Conservation (phyloP, 1,284 basidiomycete genomes). For the Rhodotorula glutinis region DNA sequence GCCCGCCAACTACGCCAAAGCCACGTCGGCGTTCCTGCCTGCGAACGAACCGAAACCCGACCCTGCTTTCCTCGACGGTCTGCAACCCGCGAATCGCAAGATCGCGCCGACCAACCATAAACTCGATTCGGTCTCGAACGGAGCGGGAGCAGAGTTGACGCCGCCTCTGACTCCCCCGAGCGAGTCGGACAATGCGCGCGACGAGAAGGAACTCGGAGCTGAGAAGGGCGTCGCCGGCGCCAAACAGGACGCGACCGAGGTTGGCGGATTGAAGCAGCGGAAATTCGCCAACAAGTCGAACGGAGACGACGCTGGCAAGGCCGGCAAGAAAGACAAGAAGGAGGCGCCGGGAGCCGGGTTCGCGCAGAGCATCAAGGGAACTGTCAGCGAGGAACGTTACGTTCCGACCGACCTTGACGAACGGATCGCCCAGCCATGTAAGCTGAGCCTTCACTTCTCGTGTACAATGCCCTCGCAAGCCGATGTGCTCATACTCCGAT, state of each 20-base stretch:
- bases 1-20: slow-evolving; percentile 20
- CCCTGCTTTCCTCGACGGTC: slow-evolving; percentile 3
- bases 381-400: slow-evolving; percentile 12
- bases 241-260: not conserved
- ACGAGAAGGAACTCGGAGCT: not conserved
- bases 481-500: not conserved
- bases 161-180: slow-evolving; percentile 25
- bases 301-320: not conserved
- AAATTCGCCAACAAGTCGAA: not conserved
- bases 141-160: slow-evolving; percentile 2
- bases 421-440: slow-evolving; percentile 27
- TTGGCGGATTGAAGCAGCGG: not conserved
- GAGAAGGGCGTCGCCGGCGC: no score
- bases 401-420: slow-evolving; percentile 20
- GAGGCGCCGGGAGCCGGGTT: slow-evolving; percentile 18
- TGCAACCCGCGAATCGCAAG: not conserved
- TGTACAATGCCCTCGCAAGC: no score
- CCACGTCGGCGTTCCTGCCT: slow-evolving; percentile 15
- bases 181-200: not conserved
- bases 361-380: slow-evolving; percentile 19
- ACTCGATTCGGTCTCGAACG: not conserved
- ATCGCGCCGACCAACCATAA: not conserved
- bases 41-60: slow-evolving; percentile 13
- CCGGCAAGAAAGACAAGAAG: not conserved
- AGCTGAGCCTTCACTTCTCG: not conserved